These are phyloP conservation scores for Venturia nashicola DNA, from an alignment of 2,329 filamentous ascomycete genomes.

Conservation along the genomic window DNA sequence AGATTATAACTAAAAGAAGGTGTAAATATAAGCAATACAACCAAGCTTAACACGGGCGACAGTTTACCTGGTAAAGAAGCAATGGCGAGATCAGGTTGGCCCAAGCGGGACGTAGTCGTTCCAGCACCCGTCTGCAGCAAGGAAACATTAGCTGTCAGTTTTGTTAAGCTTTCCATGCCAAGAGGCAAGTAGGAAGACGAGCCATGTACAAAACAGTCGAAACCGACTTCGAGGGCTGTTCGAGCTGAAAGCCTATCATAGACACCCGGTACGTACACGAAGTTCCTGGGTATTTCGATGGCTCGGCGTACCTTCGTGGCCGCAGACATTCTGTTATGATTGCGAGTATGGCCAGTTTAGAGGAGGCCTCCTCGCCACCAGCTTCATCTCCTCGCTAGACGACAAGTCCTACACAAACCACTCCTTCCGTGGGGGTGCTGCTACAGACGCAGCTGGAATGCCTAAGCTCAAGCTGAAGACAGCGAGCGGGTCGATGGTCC, in stretches of 20 bases:
- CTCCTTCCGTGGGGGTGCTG: no score
- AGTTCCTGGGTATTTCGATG: slow-evolving; percentile 9
- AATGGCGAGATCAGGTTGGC: slow-evolving; percentile 15
- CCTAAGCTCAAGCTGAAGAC: no score
- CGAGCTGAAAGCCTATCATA: slow-evolving; percentile 39
- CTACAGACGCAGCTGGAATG: no score
- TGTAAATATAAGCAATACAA: background rate
- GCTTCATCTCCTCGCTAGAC: no score
- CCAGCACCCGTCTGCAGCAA: slow-evolving; percentile 15
- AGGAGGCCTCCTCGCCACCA: no score
- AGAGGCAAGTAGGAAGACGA: slow-evolving; percentile 9
- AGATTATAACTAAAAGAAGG: slow-evolving; percentile 13
- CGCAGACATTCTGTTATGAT: background rate
- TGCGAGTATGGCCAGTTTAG: background rate
- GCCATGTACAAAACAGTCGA: slow-evolving; percentile 42
- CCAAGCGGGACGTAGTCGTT: slow-evolving; percentile 14
- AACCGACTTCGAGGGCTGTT: slow-evolving; percentile 35
- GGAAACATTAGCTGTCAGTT: background rate
- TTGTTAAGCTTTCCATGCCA: background rate
- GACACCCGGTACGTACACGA: slow-evolving; percentile 34
- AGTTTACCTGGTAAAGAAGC: slow-evolving; percentile 8
- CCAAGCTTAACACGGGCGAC: background rate
- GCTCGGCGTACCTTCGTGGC: slow-evolving; percentile 7
- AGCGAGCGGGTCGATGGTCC: no score
- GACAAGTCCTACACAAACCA: no score